A percentile compares a stretch with the other conserved stretches of the same genome.
phyloP scores from a whole-genome alignment of 331 rosid genomes.

The Acacia pycnantha region DNA sequence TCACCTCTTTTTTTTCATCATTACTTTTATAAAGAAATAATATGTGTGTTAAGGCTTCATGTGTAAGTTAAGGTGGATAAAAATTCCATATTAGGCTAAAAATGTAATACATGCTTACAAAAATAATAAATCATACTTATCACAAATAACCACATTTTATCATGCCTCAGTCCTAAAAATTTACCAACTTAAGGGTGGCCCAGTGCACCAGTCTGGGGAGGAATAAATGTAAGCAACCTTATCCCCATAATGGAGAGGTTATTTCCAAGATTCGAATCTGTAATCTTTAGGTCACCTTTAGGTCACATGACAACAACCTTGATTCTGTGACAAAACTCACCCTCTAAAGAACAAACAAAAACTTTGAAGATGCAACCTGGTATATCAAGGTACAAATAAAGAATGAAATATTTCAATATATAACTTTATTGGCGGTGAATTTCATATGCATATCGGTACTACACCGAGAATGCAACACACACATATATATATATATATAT shows the following conservation, averaged over 20 bases:
- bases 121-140: neutral
- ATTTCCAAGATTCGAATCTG: rapidly evolving
- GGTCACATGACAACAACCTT: no score
- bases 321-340: rapidly evolving
- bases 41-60: neutral
- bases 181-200: neutral
- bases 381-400: neutral
- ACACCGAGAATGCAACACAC: no score
- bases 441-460: neutral
- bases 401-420: neutral
- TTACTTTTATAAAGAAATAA: slow-evolving; percentile 29
- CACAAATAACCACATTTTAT: neutral
- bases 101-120: no score
- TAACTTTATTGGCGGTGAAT: neutral
- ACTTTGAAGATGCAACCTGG: neutral
- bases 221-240: no score
- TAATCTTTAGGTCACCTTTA: no score
- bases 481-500: no score
- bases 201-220: no score
- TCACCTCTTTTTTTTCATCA: neutral
- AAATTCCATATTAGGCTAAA: no score
- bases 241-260: no score
- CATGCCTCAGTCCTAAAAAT: neutral
- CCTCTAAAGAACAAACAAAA: neutral
- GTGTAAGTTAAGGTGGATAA: neutral